Evolutionary conservation across 1,139 yeast species (phyloP).

Genomic region (Magnusiomyces suaveolens): DNA sequence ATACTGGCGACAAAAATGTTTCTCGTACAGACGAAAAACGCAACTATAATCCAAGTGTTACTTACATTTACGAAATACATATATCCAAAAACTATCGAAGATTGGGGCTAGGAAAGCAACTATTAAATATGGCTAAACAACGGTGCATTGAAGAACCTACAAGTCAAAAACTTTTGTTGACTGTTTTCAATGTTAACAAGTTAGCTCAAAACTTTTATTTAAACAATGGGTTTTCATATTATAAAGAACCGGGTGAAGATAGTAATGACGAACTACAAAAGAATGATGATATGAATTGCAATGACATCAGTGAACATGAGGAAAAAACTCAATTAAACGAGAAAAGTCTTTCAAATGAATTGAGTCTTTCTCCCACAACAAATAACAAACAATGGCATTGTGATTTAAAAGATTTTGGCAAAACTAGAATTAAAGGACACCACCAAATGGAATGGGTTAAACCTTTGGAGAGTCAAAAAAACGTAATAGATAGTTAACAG

Average conservation of each 20-base stretch:
- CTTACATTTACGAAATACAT: slow-evolving; percentile 51
- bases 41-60: slow-evolving; percentile 27
- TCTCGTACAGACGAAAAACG: background rate
- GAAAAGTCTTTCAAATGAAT: too few species aligned
- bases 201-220: slow-evolving; percentile 24
- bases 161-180: slow-evolving; percentile 10
- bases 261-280: background rate
- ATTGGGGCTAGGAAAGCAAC: slow-evolving; percentile 31
- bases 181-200: slow-evolving; percentile 22
- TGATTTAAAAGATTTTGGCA: background rate
- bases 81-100: slow-evolving; percentile 33
- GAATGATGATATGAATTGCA: background rate
- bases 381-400: background rate
- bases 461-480: too few species aligned
- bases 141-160: slow-evolving; percentile 7
- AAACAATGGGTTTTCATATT: slow-evolving; percentile 18
- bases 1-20: background rate
- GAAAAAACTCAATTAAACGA: too few species aligned
- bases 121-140: slow-evolving; percentile 28
- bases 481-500: too few species aligned
- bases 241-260: background rate
- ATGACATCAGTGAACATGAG: too few species aligned
- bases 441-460: background rate
- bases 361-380: too few species aligned
- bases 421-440: background rate